phyloP scores from a whole-genome alignment of 2,329 filamentous ascomycete genomes.

The Rhynchosporium graminicola region DNA sequence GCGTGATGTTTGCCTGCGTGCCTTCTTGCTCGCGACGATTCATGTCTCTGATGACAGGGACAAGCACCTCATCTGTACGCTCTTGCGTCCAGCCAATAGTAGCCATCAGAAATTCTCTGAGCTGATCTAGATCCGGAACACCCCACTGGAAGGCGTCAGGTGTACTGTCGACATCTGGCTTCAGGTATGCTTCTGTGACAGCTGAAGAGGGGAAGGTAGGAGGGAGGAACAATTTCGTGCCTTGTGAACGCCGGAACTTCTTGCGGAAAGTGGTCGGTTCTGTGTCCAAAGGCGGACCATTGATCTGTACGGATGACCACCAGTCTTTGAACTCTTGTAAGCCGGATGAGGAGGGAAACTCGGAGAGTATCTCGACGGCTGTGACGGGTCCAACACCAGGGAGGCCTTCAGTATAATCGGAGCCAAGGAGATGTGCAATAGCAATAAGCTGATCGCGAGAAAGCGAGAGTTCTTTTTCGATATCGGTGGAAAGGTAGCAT shows the following conservation, averaged over 20 bases:
- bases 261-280: constrained; percentile 71
- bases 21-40: constrained; percentile 85
- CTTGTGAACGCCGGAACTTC: constrained; percentile 81
- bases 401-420: constrained; percentile 92
- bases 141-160: constrained; percentile 90
- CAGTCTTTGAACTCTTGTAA: constrained; percentile 81
- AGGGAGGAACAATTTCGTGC: constrained; percentile 83
- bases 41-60: constrained; percentile 95
- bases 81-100: constrained; percentile 94
- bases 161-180: constrained; percentile 81
- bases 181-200: constrained; percentile 80
- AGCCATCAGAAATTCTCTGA: constrained; percentile 81
- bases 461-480: constrained; percentile 87
- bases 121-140: constrained; percentile 84
- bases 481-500: constrained; percentile 81
- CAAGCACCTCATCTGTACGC: constrained; percentile 89
- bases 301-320: constrained; percentile 78
- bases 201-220: constrained; percentile 74
- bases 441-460: constrained; percentile 85
- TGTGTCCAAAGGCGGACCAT: constrained; percentile 62
- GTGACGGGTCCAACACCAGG: constrained; percentile 91
- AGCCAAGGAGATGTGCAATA: constrained; percentile 87
- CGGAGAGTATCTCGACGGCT: constrained; percentile 88
- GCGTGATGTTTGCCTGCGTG: constrained; percentile 95
- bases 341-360: constrained; percentile 64